Evolutionary conservation across 192 early-diverging fungal genomes (phyloP).

Genomic region (Thamnidium elegans): DNA sequence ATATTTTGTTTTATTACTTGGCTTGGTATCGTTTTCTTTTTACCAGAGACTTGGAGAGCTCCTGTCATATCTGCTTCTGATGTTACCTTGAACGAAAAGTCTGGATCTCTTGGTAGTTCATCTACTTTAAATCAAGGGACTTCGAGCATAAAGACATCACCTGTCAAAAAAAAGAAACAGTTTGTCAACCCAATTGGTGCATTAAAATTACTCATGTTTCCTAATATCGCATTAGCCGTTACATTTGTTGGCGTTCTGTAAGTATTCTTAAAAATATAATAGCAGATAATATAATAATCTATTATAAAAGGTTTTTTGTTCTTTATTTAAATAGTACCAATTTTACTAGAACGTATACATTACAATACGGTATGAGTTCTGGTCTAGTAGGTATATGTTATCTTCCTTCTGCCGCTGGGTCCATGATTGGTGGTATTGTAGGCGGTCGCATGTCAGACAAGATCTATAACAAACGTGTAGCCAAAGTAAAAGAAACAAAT

Average conservation of each 20-base stretch:
- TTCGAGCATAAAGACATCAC: background rate
- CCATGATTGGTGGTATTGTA: constrained; percentile 14
- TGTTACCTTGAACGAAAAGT: too few species aligned
- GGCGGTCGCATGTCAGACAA: constrained; percentile 26
- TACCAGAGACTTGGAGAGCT: constrained; percentile 38
- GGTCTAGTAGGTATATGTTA: constrained; percentile 37
- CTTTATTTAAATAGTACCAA: constrained; percentile 34
- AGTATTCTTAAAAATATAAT: too few species aligned
- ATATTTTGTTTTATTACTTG: constrained; percentile 16
- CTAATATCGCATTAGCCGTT: constrained; percentile 28
- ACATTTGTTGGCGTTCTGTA: constrained; percentile 26
- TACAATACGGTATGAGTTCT: constrained; percentile 33
- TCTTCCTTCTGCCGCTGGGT: constrained; percentile 25
- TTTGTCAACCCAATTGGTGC: constrained; percentile 29
- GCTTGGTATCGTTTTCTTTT: constrained; percentile 25
- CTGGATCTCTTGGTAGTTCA: background rate
- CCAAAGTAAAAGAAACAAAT: constrained; percentile 9
- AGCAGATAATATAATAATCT: too few species aligned
- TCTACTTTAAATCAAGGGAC: constrained; percentile 6
- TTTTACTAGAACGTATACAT: constrained; percentile 30
- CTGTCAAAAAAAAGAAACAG: constrained; percentile 6
- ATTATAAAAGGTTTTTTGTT: constrained; percentile 33
- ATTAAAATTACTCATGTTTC: constrained; percentile 18
- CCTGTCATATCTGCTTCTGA: background rate
- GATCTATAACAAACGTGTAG: constrained; percentile 22